A percentile compares a stretch with the other conserved stretches of the same genome.
Conservation (phyloP, 176 grass and related monocot species). For the Tillandsia fasciculata region DNA sequence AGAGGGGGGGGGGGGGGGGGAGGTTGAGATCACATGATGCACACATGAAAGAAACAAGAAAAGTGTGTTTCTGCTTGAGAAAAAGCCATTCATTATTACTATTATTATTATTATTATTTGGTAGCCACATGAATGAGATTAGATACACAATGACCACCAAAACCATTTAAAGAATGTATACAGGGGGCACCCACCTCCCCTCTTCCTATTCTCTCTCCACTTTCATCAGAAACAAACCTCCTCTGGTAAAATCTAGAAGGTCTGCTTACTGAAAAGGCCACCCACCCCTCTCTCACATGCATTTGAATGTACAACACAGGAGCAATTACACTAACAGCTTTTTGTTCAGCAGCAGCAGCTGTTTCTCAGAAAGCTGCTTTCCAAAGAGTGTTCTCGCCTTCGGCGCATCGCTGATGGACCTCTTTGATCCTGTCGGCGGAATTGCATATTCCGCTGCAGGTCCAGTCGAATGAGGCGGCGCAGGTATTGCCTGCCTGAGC, state of each 20-base stretch:
- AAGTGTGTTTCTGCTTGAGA: not conserved
- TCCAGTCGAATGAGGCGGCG: conserved; percentile 41
- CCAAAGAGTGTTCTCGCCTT: conserved; percentile 32
- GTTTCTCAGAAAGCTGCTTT: conserved; percentile 24
- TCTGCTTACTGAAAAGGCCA: not conserved
- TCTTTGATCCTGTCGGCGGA: conserved; percentile 40
- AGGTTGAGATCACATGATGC: no score
- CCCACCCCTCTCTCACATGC: no score
- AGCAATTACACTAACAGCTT: not conserved
- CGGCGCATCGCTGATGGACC: conserved; percentile 44
- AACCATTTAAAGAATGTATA: not conserved
- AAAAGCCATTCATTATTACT: not conserved
- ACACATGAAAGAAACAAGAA: no score
- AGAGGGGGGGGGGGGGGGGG: no score
- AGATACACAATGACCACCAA: not conserved
- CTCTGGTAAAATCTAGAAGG: not conserved
- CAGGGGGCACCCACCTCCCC: not conserved
- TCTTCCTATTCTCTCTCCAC: not conserved
- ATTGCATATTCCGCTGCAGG: conserved; percentile 57
- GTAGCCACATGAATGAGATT: not conserved
- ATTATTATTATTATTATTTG: not conserved
- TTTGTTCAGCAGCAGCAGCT: not conserved
- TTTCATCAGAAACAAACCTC: not conserved
- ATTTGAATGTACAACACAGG: not conserved
- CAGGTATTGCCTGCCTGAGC: conserved; percentile 42